Percentiles rank a stretch among this genome's conserved stretches.
Evolutionary conservation across 1,284 basidiomycete genomes (phyloP).

Genomic region (Malassezia globosa): DNA sequence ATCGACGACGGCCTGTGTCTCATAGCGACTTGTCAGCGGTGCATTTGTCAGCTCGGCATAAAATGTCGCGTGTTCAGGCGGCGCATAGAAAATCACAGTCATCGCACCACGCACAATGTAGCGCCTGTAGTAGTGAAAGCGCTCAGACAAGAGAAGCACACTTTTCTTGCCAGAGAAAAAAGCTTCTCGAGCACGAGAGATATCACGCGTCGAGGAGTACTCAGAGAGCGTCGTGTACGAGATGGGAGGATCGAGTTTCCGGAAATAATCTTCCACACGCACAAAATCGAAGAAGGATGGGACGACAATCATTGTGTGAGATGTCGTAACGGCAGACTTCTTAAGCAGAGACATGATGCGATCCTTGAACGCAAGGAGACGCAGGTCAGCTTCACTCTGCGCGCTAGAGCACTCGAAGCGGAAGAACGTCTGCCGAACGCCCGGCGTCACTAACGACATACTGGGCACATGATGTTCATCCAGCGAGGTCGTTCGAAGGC

Average conservation of each 20-base stretch:
- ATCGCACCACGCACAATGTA: slow-evolving; percentile 61
- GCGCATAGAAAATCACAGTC: slow-evolving; percentile 82
- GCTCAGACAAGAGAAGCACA: slow-evolving; percentile 81
- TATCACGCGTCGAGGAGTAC: slow-evolving; percentile 87
- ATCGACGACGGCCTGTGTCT: slow-evolving; percentile 18
- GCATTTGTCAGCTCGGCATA: slow-evolving; percentile 77
- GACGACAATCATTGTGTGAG: slow-evolving; percentile 75
- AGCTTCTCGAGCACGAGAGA: slow-evolving; percentile 76
- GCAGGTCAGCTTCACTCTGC: slow-evolving; percentile 70
- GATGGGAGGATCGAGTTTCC: slow-evolving; percentile 55
- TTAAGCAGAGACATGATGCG: slow-evolving; percentile 70
- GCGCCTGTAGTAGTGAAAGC: slow-evolving; percentile 94
- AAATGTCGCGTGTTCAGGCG: slow-evolving; percentile 78
- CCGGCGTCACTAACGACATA: slow-evolving; percentile 21
- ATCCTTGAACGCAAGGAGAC: slow-evolving; percentile 73
- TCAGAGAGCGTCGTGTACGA: slow-evolving; percentile 66
- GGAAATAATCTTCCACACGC: slow-evolving; percentile 72
- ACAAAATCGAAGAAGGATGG: slow-evolving; percentile 97
- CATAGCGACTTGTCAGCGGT: slow-evolving; percentile 58
- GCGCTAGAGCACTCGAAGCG: slow-evolving; percentile 64
- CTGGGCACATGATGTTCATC: slow-evolving; percentile 12
- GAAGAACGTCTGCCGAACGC: slow-evolving; percentile 56
- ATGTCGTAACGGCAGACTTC: slow-evolving; percentile 80
- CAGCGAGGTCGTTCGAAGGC: slow-evolving; percentile 49
- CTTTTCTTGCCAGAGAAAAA: slow-evolving; percentile 81